Base-by-base conservation (phyloP, 305 asterid species). In the Fraxinus nigra region DNA sequence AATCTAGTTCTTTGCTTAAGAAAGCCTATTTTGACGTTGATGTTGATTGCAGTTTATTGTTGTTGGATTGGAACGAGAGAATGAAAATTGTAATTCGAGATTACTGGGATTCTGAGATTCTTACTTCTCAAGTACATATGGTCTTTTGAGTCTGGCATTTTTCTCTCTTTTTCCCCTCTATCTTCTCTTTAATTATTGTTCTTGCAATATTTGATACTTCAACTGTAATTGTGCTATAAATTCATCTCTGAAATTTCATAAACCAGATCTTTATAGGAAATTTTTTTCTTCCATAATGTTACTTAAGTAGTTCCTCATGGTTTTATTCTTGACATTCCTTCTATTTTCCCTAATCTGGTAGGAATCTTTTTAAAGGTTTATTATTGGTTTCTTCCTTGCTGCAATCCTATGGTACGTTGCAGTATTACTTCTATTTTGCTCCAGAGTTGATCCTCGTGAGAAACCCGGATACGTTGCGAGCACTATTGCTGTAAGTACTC, bases 371-470 rank as follows among this genome's bases (percentile, higher is more conserved):
- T 86, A 86, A 84, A 95, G 99, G 90, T 95, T 95, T 89, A 93
- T 93, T 54, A 84, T 88, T 82, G 99, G 99, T 40, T 93, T 95
- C 92, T 88, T 95, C 87, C 77, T 91, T 73, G 97, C 85, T 85
- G 97, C 87, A 77, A 89, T 95, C 77, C 99, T 97, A 24, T 95
- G 99, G 98, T 93, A 92, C 63, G 10, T 92, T 74, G 98, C 87
- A 32, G 94, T 89, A 28, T 78, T 95, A 81, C 79, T 92, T 80
- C 81, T 92, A 46, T 48, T 91, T 26, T 92, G 92, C 82, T 90
- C 94, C 81, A 91, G 89, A 82, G 40, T 93, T 77, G 98, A 95
- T 80, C 92, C 87, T 79, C 97, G 98, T 34, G 99, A 95, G 90
- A 95, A 95, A 85, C 89, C 99, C 0, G 99, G 97, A 82, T 92